These are phyloP conservation scores for Brassica napus DNA, from an alignment of 345 rosid genomes.

Conservation along the genomic window DNA sequence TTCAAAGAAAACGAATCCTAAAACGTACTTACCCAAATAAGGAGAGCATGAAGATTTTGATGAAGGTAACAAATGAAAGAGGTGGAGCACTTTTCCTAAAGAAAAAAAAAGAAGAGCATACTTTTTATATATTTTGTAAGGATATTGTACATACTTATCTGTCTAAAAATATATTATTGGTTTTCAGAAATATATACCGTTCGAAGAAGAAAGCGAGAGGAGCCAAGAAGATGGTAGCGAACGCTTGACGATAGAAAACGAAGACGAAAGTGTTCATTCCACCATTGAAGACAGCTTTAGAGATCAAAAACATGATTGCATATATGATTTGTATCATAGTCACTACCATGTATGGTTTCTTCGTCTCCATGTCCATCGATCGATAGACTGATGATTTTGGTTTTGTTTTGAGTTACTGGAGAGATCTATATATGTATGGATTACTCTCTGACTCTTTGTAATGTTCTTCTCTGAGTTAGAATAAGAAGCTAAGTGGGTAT, in stretches of 20 bases:
- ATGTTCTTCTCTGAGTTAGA: slow-evolving; percentile 13
- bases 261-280: slow-evolving; percentile 91
- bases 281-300: slow-evolving; percentile 80
- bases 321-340: slow-evolving; percentile 67
- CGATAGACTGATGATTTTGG: slow-evolving; percentile 3
- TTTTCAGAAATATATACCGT: slow-evolving; percentile 47
- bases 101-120: not conserved
- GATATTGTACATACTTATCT: not conserved
- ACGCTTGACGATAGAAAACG: slow-evolving; percentile 81
- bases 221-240: slow-evolving; percentile 67
- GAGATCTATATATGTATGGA: not conserved
- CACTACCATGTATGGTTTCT: slow-evolving; percentile 61
- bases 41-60: slow-evolving; percentile 79
- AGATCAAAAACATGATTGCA: slow-evolving; percentile 84
- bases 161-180: not conserved
- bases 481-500: slow-evolving; percentile 24
- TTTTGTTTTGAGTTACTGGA: slow-evolving; percentile 4
- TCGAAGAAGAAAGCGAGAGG: slow-evolving; percentile 73
- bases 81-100: slow-evolving; percentile 80
- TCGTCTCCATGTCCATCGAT: slow-evolving; percentile 44
- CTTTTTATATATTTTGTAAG: not conserved
- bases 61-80: slow-evolving; percentile 58
- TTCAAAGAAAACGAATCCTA: not conserved
- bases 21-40: slow-evolving; percentile 61
- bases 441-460: not conserved